These are phyloP conservation scores for Fusarium illudens DNA, from an alignment of 2,329 filamentous ascomycete genomes.

Conservation along the genomic window DNA sequence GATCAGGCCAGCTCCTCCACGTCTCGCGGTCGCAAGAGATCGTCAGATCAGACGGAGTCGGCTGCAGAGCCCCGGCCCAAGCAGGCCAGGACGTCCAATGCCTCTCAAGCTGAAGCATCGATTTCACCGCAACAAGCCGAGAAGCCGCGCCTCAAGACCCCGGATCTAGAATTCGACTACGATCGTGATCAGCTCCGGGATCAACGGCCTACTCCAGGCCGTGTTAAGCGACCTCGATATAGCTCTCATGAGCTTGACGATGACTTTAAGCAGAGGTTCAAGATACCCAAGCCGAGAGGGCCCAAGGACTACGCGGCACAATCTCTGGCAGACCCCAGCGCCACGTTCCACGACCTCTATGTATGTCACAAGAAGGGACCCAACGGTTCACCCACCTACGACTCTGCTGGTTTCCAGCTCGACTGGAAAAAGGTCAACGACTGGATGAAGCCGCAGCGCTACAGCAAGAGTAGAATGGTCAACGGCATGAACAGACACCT, in stretches of 20 bases:
- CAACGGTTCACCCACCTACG: slow-evolving; percentile 25
- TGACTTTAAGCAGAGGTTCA: slow-evolving; percentile 18
- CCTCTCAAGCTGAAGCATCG: neutral
- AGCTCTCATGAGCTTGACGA: neutral
- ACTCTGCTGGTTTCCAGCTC: slow-evolving; percentile 26
- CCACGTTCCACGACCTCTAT: slow-evolving; percentile 13
- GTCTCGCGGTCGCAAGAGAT: slow-evolving; percentile 7
- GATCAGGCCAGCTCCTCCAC: neutral
- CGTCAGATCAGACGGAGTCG: neutral
- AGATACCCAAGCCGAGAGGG: slow-evolving; percentile 9
- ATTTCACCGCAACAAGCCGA: rapidly evolving
- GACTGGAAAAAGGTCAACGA: slow-evolving; percentile 26
- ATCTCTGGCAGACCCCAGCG: neutral
- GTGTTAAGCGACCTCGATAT: slow-evolving; percentile 6
- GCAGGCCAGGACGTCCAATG: neutral
- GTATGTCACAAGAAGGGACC: slow-evolving; percentile 30
- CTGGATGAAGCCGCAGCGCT: slow-evolving; percentile 26
- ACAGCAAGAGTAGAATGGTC: slow-evolving; percentile 15
- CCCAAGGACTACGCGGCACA: neutral
- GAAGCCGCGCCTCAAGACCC: slow-evolving; percentile 6
- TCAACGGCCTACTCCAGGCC: slow-evolving; percentile 24
- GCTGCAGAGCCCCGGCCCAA: slow-evolving; percentile 6
- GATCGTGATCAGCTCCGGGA: slow-evolving; percentile 25
- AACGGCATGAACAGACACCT: slow-evolving; percentile 8
- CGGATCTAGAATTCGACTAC: slow-evolving; percentile 26